Base-by-base conservation (phyloP, 805 yeast species). In the Hanseniaspora lindneri region DNA sequence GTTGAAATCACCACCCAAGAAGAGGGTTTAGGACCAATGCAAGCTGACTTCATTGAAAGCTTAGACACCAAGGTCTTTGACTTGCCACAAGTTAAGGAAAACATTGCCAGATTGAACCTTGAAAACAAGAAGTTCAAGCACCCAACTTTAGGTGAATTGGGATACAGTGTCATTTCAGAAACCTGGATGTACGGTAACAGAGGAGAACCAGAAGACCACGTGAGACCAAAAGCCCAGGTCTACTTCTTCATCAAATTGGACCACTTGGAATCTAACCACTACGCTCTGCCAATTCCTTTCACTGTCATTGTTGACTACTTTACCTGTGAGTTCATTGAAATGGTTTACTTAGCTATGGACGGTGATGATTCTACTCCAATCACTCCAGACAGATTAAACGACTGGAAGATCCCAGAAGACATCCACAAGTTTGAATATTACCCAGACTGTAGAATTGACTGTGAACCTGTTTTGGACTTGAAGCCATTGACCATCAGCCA, bases 151-250 rank as follows among this genome's bases (percentile, higher is more conserved):
- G 60, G 60, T 16, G 53, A 53, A 21, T 37, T 56, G 29, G 50
- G 51, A 17, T 57, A 57, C 51, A 39, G 49, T 59, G 79, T 80
- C 42, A 72, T 77, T 55, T 73, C 73, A 59, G 89, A 82, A 61
- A 85, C 88, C 47, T 83, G 94, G 94, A 83, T 82, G 73, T 82
- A 83, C 61, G 94, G 89, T 58, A 79, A 86, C 29, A 41, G 47
- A 28, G 46, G 46, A 28, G 86, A 80, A 60, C 79, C 77, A 56
- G 66, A 74, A 41, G 65, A 71, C 52, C 83, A 79, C 59, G 55
- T 58, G 34, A 53, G 57, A 20, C 74, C 77, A n/a, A 67, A 78
- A 68, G 68, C 78, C 54, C 87, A 80, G 66, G 78, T 79, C 62
- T 80, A 78, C 69, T 78, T 81, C 78, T 83, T 83, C 65, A 72